Percentiles rank a stretch among this genome's conserved stretches.
Evolutionary conservation across 2,329 filamentous ascomycete genomes (phyloP).

Genomic region (Trichoderma simmonsii): DNA sequence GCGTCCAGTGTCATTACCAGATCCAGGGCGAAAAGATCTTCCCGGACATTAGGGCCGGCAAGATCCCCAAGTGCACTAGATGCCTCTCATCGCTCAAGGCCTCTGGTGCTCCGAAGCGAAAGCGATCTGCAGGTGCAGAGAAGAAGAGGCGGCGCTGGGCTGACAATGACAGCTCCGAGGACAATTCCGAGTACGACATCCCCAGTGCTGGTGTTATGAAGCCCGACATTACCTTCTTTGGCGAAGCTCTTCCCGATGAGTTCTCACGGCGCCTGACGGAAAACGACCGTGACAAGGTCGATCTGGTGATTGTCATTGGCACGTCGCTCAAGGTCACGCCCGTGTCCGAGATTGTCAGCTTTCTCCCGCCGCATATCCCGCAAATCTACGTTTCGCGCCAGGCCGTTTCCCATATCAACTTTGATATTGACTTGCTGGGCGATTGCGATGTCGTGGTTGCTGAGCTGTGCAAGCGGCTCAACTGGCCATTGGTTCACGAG

Average conservation of each 20-base stretch:
- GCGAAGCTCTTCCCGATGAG: conserved; percentile 78
- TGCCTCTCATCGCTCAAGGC: conserved; percentile 58
- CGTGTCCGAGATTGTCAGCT: conserved; percentile 85
- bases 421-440: conserved; percentile 94
- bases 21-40: conserved; percentile 77
- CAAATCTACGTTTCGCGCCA: conserved; percentile 88
- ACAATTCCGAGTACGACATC: conserved; percentile 52
- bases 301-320: conserved; percentile 92
- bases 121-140: conserved; percentile 39
- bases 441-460: conserved; percentile 89
- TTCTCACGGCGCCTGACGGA: conserved; percentile 81
- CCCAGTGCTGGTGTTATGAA: conserved; percentile 80
- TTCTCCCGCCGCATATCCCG: conserved; percentile 73
- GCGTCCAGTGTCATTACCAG: conserved; percentile 74
- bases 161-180: conserved; percentile 39
- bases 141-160: conserved; percentile 40
- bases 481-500: conserved; percentile 76
- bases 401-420: conserved; percentile 84
- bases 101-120: conserved; percentile 31
- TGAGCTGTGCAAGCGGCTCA: conserved; percentile 77
- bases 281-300: conserved; percentile 74
- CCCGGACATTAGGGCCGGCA: conserved; percentile 70
- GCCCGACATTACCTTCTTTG: conserved; percentile 98
- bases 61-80: conserved; percentile 71
- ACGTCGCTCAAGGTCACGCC: conserved; percentile 95